Conservation (phyloP, 345 rosid species). For the Corchorus olitorius region DNA sequence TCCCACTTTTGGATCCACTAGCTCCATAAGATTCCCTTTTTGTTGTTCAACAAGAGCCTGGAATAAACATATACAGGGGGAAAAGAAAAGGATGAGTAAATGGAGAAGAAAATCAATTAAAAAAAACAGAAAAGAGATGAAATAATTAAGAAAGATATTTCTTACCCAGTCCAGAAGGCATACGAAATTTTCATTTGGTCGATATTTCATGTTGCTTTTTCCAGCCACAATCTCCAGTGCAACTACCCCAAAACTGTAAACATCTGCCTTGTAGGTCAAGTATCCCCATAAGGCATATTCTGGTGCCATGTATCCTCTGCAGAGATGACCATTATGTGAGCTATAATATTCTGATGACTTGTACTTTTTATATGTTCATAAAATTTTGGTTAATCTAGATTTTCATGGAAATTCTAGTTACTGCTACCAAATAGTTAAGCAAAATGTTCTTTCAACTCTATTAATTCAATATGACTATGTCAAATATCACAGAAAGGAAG, state of each 20-base stretch:
- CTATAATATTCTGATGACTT: not conserved
- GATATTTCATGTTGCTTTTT: constrained; percentile 45
- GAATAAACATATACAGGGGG: not conserved
- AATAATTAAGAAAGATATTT: not conserved
- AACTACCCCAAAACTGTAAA: constrained; percentile 46
- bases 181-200: constrained; percentile 36
- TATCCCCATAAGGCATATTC: constrained; percentile 70
- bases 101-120: not conserved
- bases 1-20: constrained; percentile 45
- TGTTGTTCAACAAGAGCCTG: constrained; percentile 50
- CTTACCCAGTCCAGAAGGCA: constrained; percentile 65
- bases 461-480: too few species aligned
- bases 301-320: constrained; percentile 68
- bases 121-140: too few species aligned
- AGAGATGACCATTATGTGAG: not conserved
- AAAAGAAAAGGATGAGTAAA: not conserved
- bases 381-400: too few species aligned
- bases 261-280: constrained; percentile 61
- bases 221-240: constrained; percentile 60
- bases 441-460: not conserved
- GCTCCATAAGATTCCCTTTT: constrained; percentile 35
- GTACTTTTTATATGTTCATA: too few species aligned
- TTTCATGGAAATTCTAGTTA: not conserved
- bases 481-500: too few species aligned
- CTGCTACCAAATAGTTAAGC: not conserved